A percentile compares a stretch with the other conserved stretches of the same genome.
Evolutionary conservation across 192 early-diverging fungal species (phyloP).

Genomic region (Coemansia sp.): DNA sequence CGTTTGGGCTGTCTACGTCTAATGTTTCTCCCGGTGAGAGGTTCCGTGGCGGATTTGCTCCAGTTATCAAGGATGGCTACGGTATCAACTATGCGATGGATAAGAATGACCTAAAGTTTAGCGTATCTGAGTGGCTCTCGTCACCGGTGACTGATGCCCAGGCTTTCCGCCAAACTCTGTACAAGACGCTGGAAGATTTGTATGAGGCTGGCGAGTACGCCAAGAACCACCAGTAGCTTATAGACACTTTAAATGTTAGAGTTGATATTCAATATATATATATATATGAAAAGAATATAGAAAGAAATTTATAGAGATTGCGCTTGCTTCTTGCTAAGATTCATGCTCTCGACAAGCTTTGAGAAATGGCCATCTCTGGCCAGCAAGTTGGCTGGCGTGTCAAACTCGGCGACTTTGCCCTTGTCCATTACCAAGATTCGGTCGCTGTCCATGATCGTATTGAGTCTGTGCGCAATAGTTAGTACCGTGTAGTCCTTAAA

Average conservation of each 20-base stretch:
- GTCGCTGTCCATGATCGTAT: conserved; percentile 66
- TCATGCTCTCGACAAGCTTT: conserved; percentile 17
- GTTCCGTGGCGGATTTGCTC: conserved; percentile 84
- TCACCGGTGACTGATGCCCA: conserved; percentile 64
- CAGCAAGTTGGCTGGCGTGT: conserved; percentile 19
- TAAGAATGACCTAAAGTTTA: conserved; percentile 70
- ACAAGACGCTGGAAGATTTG: conserved; percentile 49
- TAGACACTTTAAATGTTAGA: neutral
- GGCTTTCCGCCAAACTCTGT: conserved; percentile 65
- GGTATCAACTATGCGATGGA: conserved; percentile 84
- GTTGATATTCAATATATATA: neutral
- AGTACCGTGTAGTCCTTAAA: conserved; percentile 50
- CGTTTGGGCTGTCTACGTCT: conserved; percentile 82
- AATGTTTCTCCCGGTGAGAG: conserved; percentile 75
- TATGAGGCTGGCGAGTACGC: conserved; percentile 39
- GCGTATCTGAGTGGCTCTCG: conserved; percentile 61
- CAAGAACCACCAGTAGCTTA: conserved; percentile 10
- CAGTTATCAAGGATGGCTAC: conserved; percentile 84
- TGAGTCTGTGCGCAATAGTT: conserved; percentile 72
- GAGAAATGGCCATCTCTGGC: conserved; percentile 13
- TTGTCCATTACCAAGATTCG: conserved; percentile 62
- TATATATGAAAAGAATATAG: too few species aligned
- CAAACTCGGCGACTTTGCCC: conserved; percentile 36
- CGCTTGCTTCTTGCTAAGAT: neutral
- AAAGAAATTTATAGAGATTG: neutral